These are phyloP conservation scores for Chaetomium fimeti DNA, from an alignment of 495 filamentous ascomycete species.

Conservation along the genomic window DNA sequence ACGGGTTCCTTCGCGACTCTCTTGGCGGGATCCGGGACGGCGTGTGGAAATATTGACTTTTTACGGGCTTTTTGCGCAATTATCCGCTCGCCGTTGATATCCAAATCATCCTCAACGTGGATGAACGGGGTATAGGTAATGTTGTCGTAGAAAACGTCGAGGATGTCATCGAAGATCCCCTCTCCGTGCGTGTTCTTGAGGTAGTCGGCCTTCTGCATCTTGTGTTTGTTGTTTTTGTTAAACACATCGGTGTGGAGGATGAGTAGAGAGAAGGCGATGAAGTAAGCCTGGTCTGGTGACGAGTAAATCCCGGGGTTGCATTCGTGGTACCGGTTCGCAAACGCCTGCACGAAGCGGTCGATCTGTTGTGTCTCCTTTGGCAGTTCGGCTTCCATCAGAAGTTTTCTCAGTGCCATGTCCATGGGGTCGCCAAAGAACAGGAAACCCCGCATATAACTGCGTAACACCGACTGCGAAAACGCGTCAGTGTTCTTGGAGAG, in stretches of 20 bases:
- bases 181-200: conserved; percentile 90
- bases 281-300: conserved; percentile 91
- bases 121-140: conserved; percentile 98
- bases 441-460: conserved; percentile 94
- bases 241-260: conserved; percentile 97
- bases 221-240: conserved; percentile 99
- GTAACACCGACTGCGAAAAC: conserved; percentile 77
- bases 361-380: conserved; percentile 98
- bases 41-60: conserved; percentile 68
- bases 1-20: conserved; percentile 76
- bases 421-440: conserved; percentile 93
- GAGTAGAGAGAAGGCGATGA: conserved; percentile 93
- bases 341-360: conserved; percentile 87
- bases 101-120: conserved; percentile 86
- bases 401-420: conserved; percentile 93
- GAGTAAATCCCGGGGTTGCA: conserved; percentile 97
- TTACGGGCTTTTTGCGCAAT: conserved; percentile 65
- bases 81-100: conserved; percentile 73
- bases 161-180: conserved; percentile 85
- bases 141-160: conserved; percentile 97
- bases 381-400: conserved; percentile 93
- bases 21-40: conserved; percentile 60
- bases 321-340: conserved; percentile 95
- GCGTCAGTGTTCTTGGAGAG: conserved; percentile 79
- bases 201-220: conserved; percentile 97